Conservation (phyloP, 148 eudicot species). For the Suaeda aralocaspica region DNA sequence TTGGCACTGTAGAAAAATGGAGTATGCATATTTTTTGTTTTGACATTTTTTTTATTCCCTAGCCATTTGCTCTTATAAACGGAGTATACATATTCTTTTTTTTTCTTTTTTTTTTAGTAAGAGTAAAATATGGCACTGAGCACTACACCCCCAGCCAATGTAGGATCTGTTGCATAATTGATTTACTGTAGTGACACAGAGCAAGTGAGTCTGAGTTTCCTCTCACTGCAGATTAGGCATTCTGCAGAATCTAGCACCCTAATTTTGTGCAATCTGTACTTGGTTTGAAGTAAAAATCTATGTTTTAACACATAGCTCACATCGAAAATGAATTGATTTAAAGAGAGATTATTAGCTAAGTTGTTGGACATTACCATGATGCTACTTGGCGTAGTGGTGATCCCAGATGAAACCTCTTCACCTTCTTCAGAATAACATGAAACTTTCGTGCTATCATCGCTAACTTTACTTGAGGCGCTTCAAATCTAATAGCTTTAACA, state of each 20-base stretch:
- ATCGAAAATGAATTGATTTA: neutral
- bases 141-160: too few species aligned
- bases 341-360: neutral
- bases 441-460: neutral
- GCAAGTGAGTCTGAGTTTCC: too few species aligned
- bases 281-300: too few species aligned
- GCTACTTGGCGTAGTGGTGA: neutral
- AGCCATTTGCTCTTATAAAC: neutral
- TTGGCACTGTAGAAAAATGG: neutral
- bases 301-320: too few species aligned
- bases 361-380: neutral
- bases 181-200: too few species aligned
- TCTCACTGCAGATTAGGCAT: too few species aligned
- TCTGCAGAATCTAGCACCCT: too few species aligned
- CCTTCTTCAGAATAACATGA: neutral
- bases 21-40: neutral
- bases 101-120: neutral
- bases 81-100: neutral
- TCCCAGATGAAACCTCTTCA: conserved; percentile 8
- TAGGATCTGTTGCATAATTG: too few species aligned
- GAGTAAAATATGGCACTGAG: too few species aligned
- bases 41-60: neutral
- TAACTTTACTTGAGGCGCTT: too few species aligned
- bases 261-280: too few species aligned
- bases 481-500: too few species aligned